These are phyloP conservation scores for Dryas alaskensis DNA, from an alignment of 306 rosid species.

Conservation along the genomic window DNA sequence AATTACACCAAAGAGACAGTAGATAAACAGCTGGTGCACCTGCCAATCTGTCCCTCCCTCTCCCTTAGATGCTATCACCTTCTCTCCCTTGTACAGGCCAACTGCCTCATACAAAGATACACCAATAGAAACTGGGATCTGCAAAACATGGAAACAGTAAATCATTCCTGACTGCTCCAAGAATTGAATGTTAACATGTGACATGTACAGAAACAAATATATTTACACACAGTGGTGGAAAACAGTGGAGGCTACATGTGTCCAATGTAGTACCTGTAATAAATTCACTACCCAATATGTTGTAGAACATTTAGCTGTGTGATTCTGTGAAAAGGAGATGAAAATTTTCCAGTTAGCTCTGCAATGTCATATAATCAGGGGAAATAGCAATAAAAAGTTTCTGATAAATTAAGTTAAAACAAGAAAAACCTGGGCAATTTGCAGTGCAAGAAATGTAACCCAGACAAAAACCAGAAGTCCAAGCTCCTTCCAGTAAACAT, in stretches of 20 bases:
- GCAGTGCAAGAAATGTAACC: constrained; percentile 75
- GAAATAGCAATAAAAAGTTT: constrained; percentile 8
- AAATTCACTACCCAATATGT: constrained; percentile 72
- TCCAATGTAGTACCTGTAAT: constrained; percentile 63
- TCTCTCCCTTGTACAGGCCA: constrained; percentile 64
- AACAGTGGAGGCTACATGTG: constrained; percentile 5
- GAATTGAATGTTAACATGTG: background rate
- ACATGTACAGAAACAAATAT: constrained; percentile 1
- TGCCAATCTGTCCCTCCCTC: constrained; percentile 40
- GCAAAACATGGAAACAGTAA: constrained; percentile 23
- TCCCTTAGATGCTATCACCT: constrained; percentile 65
- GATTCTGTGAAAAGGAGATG: constrained; percentile 38
- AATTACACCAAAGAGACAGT: constrained; percentile 55
- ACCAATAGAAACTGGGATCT: constrained; percentile 80
- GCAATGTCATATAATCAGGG: background rate
- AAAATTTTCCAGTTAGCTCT: constrained; percentile 6
- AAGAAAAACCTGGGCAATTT: constrained; percentile 66
- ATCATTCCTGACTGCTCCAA: constrained; percentile 1
- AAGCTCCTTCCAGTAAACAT: constrained; percentile 78
- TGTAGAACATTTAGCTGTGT: constrained; percentile 58
- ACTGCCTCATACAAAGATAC: constrained; percentile 71
- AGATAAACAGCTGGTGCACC: constrained; percentile 47
- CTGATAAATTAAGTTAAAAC: constrained; percentile 7
- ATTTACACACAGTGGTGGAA: constrained; percentile 4
- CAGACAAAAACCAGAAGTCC: constrained; percentile 90